phyloP scores from a whole-genome alignment of 768 basidiomycete species.

The Leccinum incarnatum region DNA sequence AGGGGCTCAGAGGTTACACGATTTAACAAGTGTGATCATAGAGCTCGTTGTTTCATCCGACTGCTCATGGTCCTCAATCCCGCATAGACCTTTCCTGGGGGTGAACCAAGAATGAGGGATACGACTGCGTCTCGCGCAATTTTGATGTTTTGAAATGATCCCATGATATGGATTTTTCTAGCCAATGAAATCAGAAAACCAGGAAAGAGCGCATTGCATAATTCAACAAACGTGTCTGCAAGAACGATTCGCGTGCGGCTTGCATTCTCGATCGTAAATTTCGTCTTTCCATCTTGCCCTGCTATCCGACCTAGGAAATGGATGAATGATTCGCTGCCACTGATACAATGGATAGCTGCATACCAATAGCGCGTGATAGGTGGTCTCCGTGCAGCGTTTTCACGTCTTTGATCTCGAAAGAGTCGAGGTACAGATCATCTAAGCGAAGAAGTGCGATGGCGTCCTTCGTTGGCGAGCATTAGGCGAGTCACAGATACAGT shows the following conservation, averaged over 20 bases:
- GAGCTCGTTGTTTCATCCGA: slow-evolving; percentile 88
- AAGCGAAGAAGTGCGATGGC: slow-evolving; percentile 91
- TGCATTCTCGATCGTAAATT: slow-evolving; percentile 97
- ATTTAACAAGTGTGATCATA: slow-evolving; percentile 41
- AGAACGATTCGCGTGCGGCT: slow-evolving; percentile 97
- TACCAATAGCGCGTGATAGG: slow-evolving; percentile 94
- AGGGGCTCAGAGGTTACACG: slow-evolving; percentile 5
- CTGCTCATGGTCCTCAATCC: slow-evolving; percentile 88
- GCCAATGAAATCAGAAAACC: slow-evolving; percentile 10
- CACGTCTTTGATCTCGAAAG: slow-evolving; percentile 98
- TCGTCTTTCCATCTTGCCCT: slow-evolving; percentile 97
- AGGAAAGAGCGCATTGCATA: neutral
- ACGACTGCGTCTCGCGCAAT: slow-evolving; percentile 95
- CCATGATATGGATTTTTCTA: slow-evolving; percentile 98
- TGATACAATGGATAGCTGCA: slow-evolving; percentile 10
- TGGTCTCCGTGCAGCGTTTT: slow-evolving; percentile 98
- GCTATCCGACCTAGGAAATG: slow-evolving; percentile 80
- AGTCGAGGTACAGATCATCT: slow-evolving; percentile 97
- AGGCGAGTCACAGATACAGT: neutral
- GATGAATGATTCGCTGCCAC: slow-evolving; percentile 1
- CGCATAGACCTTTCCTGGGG: slow-evolving; percentile 92
- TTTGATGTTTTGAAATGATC: slow-evolving; percentile 98
- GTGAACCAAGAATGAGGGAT: slow-evolving; percentile 90
- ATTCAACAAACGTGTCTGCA: slow-evolving; percentile 81
- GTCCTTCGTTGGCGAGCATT: slow-evolving; percentile 53